Conservation (phyloP, 2,329 filamentous ascomycete genomes). For the Ascochyta fabae region DNA sequence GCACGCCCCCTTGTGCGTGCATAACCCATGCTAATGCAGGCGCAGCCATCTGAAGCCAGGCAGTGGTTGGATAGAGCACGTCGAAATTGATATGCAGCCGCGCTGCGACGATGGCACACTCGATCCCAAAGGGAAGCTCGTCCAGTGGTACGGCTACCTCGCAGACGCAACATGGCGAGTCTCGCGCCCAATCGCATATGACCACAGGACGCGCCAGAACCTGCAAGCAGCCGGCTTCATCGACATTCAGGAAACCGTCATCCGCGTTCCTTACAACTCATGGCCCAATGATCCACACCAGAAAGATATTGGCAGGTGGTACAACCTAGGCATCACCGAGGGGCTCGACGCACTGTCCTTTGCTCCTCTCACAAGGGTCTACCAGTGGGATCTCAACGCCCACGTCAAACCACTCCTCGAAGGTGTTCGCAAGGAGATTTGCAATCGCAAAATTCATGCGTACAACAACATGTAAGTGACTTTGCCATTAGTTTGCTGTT, state of each 20-base stretch:
- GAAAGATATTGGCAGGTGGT: slow-evolving; percentile 78
- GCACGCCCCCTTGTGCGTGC: slow-evolving; percentile 33
- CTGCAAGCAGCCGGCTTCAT: slow-evolving; percentile 77
- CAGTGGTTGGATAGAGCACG: slow-evolving; percentile 79
- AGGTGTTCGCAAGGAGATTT: slow-evolving; percentile 71
- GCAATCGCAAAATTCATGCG: slow-evolving; percentile 69
- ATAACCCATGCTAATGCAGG: slow-evolving; percentile 27
- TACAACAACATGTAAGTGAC: slow-evolving; percentile 78
- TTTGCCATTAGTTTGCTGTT: slow-evolving; percentile 8
- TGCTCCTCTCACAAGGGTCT: slow-evolving; percentile 72
- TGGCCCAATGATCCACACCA: slow-evolving; percentile 71
- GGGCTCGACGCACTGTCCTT: slow-evolving; percentile 76
- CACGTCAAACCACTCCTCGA: slow-evolving; percentile 68
- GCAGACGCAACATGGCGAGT: slow-evolving; percentile 70
- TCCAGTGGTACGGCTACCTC: slow-evolving; percentile 73
- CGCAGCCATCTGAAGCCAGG: slow-evolving; percentile 76
- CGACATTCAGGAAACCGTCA: slow-evolving; percentile 74
- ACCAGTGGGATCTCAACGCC: slow-evolving; percentile 63
- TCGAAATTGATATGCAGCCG: slow-evolving; percentile 85
- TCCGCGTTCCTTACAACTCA: slow-evolving; percentile 74
- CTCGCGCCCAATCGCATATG: slow-evolving; percentile 70
- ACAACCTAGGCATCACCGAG: slow-evolving; percentile 77
- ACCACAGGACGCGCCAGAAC: slow-evolving; percentile 64
- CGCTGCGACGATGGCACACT: slow-evolving; percentile 72
- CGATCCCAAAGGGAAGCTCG: slow-evolving; percentile 63